phyloP scores from a whole-genome alignment of 176 grass and related monocot species.

The Musa acuminata region DNA sequence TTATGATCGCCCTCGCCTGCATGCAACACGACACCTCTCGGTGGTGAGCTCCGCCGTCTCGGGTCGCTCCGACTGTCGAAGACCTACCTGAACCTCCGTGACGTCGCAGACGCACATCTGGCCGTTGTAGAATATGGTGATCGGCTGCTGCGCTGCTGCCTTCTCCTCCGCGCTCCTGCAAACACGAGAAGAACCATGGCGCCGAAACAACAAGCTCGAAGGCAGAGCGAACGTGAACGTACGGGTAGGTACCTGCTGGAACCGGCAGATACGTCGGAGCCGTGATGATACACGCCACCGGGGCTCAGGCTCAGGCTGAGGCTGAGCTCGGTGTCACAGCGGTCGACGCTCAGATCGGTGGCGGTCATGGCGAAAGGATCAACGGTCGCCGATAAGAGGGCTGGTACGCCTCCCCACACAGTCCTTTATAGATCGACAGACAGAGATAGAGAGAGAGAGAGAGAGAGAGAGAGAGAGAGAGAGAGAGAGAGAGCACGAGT shows the following conservation, averaged over 20 bases:
- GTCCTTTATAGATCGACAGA: too few species aligned
- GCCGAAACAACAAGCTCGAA: not conserved
- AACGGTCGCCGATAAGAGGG: too few species aligned
- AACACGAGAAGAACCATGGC: not conserved
- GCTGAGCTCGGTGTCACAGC: constrained; percentile 6
- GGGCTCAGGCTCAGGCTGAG: not conserved
- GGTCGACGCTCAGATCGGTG: not conserved
- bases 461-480: too few species aligned
- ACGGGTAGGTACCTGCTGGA: not conserved
- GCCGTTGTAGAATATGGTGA: constrained; percentile 6
- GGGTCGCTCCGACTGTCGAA: not conserved
- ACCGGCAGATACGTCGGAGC: not conserved
- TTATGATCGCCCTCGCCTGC: constrained; percentile 8
- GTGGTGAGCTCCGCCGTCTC: not conserved
- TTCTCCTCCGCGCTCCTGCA: not conserved
- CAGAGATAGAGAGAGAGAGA: too few species aligned
- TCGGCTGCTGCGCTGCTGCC: not conserved
- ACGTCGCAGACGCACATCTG: constrained; percentile 1
- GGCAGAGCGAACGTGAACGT: too few species aligned
- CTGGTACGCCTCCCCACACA: too few species aligned
- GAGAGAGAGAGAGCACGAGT: too few species aligned
- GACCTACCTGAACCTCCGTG: not conserved
- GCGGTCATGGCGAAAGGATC: too few species aligned
- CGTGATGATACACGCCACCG: not conserved
- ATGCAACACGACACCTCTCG: not conserved